These are phyloP conservation scores for Asterionellopsis glacialis DNA, from an alignment of 108 stramenopile genomes.

Conservation along the genomic window DNA sequence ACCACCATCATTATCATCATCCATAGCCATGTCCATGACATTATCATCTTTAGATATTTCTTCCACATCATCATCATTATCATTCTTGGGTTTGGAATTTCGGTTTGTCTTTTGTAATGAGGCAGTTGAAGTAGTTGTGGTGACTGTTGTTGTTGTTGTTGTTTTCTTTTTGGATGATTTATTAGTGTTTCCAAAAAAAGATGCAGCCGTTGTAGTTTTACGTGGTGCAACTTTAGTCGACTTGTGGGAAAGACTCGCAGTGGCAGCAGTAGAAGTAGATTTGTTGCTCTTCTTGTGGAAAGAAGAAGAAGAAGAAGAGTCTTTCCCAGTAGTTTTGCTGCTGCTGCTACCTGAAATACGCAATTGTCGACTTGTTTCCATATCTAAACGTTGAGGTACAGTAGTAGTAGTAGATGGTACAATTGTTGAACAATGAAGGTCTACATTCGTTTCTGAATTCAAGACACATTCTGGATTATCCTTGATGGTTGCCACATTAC, in stretches of 20 bases:
- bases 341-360: slow-evolving; percentile 1
- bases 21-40: background rate
- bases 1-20: background rate
- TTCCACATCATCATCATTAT: background rate
- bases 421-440: background rate
- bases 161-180: background rate
- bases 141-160: background rate
- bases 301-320: no score
- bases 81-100: background rate
- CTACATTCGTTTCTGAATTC: background rate
- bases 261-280: no score
- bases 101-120: background rate
- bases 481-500: slow-evolving; percentile 15
- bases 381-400: background rate
- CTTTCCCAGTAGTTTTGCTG: no score
- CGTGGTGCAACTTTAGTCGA: background rate
- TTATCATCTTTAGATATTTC: background rate
- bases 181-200: slow-evolving; percentile 15
- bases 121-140: background rate
- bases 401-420: background rate
- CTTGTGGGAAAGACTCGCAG: no score
- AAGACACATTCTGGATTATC: slow-evolving; percentile 5
- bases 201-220: slow-evolving; percentile 17
- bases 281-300: no score
- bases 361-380: background rate